Percentiles rank a stretch among this genome's conserved stretches.
phyloP scores from a whole-genome alignment of 208 protist species.

The Wallacemonas rigidus region DNA sequence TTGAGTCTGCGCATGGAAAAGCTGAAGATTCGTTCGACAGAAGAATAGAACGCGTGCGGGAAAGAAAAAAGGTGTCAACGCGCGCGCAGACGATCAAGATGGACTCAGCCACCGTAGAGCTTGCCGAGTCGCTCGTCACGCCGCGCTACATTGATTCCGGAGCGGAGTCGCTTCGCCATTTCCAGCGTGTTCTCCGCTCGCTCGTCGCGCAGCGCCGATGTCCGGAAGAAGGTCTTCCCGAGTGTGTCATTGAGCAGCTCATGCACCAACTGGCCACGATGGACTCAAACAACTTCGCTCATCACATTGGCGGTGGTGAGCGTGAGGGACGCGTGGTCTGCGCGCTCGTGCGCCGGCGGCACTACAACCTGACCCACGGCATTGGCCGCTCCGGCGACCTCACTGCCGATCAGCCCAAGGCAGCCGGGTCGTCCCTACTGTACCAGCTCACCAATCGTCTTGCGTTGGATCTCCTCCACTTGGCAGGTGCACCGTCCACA shows the following conservation, averaged over 20 bases:
- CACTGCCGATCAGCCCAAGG: conserved; percentile 96
- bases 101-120: conserved; percentile 45
- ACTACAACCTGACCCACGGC: conserved; percentile 94
- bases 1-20: no score
- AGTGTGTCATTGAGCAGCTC: conserved; percentile 86
- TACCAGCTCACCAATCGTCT: conserved; percentile 91
- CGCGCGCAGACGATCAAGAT: conserved; percentile 25
- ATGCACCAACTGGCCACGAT: conserved; percentile 93
- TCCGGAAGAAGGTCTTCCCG: conserved; percentile 87
- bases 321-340: conserved; percentile 94
- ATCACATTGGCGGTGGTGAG: conserved; percentile 95
- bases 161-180: conserved; percentile 44
- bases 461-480: conserved; percentile 73
- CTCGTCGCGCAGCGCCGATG: conserved; percentile 88
- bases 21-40: no score
- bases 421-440: conserved; percentile 96
- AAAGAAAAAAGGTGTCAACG: background rate
- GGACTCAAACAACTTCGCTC: conserved; percentile 92
- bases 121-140: conserved; percentile 50
- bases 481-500: conserved; percentile 51
- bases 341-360: conserved; percentile 77
- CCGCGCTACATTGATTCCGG: conserved; percentile 57
- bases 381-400: conserved; percentile 96
- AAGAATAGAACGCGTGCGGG: no score
- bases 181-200: conserved; percentile 36